Conservation (phyloP, 2,329 filamentous ascomycete genomes). For the Colletotrichum sp. region DNA sequence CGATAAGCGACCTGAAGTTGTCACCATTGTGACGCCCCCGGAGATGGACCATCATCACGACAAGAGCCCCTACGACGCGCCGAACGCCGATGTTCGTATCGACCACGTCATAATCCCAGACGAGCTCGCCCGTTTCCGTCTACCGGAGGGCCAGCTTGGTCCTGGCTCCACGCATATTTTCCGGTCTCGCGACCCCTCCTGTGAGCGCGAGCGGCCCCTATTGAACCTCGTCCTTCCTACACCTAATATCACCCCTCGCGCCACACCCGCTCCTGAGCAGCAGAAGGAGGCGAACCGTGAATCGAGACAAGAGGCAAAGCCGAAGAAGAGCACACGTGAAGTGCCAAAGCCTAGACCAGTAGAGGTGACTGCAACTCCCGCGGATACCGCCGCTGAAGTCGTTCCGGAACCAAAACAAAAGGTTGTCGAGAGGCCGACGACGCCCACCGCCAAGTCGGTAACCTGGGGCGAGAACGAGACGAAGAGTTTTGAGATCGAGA, state of each 20-base stretch:
- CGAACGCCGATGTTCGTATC: constrained; percentile 67
- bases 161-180: constrained; percentile 37
- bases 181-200: constrained; percentile 55
- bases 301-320: constrained; percentile 1
- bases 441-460: constrained; percentile 59
- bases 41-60: constrained; percentile 49
- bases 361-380: constrained; percentile 4
- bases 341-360: neutral
- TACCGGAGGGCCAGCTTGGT: constrained; percentile 27
- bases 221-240: constrained; percentile 67
- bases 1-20: constrained; percentile 33
- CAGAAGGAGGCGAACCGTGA: constrained; percentile 10
- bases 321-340: constrained; percentile 15
- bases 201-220: constrained; percentile 59
- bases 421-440: constrained; percentile 43
- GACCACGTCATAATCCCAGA: constrained; percentile 62
- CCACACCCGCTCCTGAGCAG: constrained; percentile 24
- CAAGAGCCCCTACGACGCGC: constrained; percentile 58
- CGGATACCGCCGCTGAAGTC: constrained; percentile 35
- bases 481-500: constrained; percentile 66
- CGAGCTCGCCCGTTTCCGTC: constrained; percentile 46
- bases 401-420: constrained; percentile 46
- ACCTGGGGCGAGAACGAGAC: constrained; percentile 70
- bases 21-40: constrained; percentile 60
- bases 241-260: constrained; percentile 55